A percentile compares a stretch with the other conserved stretches of the same genome.
Evolutionary conservation across 495 filamentous ascomycete genomes (phyloP).

Genomic region (Lasiosphaeriaceae sp.): DNA sequence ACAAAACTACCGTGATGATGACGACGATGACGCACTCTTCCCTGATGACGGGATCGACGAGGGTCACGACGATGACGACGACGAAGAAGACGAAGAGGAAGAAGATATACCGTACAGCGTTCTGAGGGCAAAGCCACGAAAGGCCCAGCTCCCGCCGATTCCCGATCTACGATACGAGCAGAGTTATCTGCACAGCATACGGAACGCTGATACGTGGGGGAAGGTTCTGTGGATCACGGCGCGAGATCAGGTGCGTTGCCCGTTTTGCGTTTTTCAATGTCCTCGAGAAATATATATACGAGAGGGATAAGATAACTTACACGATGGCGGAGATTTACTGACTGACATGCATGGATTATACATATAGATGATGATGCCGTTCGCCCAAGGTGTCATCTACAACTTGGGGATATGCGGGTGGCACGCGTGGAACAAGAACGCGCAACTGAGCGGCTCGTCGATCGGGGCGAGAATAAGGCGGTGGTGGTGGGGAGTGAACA

Average conservation of each 20-base stretch:
- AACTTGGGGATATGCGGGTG: constrained; percentile 75
- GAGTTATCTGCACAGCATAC: constrained; percentile 86
- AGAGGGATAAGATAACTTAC: background rate
- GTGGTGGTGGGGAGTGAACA: constrained; percentile 92
- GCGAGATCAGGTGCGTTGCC: constrained; percentile 71
- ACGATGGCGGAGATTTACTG: too few species aligned
- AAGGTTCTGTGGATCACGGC: constrained; percentile 78
- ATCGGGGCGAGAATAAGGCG: constrained; percentile 67
- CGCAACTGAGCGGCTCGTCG: constrained; percentile 63
- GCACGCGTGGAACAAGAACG: constrained; percentile 74
- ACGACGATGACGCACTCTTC: background rate
- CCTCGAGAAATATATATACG: background rate
- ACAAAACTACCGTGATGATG: background rate
- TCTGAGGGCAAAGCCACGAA: constrained; percentile 50
- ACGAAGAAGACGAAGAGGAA: constrained; percentile 39
- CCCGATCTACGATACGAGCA: constrained; percentile 96
- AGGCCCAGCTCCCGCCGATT: constrained; percentile 66
- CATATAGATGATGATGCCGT: constrained; percentile 71
- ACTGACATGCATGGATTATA: background rate
- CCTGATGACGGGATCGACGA: constrained; percentile 20
- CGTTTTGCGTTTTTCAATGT: background rate
- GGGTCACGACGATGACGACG: constrained; percentile 21
- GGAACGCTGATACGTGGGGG: constrained; percentile 69
- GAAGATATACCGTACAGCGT: constrained; percentile 54
- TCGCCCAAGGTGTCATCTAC: constrained; percentile 81